phyloP scores from a whole-genome alignment of 192 early-diverging fungal genomes.

The Coemansia sp. region DNA sequence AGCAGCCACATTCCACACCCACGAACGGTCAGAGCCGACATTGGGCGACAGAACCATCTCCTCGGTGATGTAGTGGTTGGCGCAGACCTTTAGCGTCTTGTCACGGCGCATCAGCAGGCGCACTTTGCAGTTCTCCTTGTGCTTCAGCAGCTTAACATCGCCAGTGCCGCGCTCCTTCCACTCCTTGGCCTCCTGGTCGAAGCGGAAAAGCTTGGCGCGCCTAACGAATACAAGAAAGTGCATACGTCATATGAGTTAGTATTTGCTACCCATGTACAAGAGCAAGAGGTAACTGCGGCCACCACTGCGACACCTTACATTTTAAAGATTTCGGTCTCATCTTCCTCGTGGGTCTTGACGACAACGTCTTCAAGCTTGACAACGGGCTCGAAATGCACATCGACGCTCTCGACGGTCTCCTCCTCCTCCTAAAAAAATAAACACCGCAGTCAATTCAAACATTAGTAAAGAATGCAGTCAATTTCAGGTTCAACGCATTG shows the following conservation, averaged over 20 bases:
- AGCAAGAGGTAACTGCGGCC: not conserved
- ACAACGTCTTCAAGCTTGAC: conserved; percentile 91
- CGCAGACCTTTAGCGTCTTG: conserved; percentile 98
- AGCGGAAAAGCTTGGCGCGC: conserved; percentile 98
- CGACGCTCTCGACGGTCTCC: conserved; percentile 77
- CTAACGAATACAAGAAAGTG: conserved; percentile 19
- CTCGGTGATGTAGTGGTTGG: conserved; percentile 91
- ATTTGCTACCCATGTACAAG: not conserved
- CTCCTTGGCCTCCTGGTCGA: conserved; percentile 87
- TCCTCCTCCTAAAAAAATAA: conserved; percentile 51
- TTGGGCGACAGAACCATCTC: conserved; percentile 93
- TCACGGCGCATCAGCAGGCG: conserved; percentile 99
- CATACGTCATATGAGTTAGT: not conserved
- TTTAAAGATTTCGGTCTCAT: conserved; percentile 92
- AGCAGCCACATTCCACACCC: conserved; percentile 93
- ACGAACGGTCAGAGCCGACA: conserved; percentile 97
- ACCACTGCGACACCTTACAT: conserved; percentile 63
- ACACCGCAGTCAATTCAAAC: not conserved
- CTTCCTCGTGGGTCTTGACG: conserved; percentile 96
- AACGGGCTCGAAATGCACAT: conserved; percentile 96
- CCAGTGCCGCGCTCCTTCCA: conserved; percentile 99
- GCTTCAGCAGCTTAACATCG: conserved; percentile 94
- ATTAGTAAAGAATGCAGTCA: conserved; percentile 11
- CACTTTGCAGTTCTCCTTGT: conserved; percentile 87
- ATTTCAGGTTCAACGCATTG: not conserved